Percentiles rank a stretch among this genome's conserved stretches.
Conservation (phyloP, 2,329 filamentous ascomycete genomes). For the Daldinia eschscholtzii region DNA sequence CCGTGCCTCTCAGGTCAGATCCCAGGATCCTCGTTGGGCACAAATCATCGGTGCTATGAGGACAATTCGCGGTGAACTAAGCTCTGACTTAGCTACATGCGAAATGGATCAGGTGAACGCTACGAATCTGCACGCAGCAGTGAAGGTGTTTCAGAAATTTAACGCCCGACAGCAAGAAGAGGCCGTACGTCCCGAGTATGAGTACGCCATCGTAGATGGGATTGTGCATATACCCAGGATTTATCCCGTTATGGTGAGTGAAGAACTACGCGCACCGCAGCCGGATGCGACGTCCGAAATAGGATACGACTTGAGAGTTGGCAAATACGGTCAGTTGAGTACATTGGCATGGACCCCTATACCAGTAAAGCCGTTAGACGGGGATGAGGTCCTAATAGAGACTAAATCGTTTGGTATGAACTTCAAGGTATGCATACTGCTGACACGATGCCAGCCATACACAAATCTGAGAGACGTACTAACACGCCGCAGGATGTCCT, state of each 20-base stretch:
- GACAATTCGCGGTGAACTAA: conserved; percentile 29
- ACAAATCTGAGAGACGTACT: background rate
- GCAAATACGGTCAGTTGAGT: background rate
- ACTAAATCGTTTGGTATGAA: background rate
- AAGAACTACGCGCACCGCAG: background rate
- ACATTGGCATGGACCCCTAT: background rate
- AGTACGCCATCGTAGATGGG: background rate
- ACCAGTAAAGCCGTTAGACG: background rate
- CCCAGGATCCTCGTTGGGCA: conserved; percentile 30
- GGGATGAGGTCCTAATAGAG: background rate
- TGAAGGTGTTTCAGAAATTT: background rate
- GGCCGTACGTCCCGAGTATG: background rate
- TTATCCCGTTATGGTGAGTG: background rate
- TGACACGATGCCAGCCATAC: background rate
- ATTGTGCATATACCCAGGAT: background rate
- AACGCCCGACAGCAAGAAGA: background rate
- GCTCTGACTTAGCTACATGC: background rate
- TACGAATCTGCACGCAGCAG: background rate
- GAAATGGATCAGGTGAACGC: background rate
- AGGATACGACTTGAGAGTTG: background rate
- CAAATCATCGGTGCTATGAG: conserved; percentile 30
- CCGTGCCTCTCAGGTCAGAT: conserved; percentile 26
- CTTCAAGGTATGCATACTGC: background rate
- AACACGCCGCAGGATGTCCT: background rate
- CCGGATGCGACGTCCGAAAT: background rate